Evolutionary conservation across 495 filamentous ascomycete genomes (phyloP).

Genomic region (Talaromyces liani): DNA sequence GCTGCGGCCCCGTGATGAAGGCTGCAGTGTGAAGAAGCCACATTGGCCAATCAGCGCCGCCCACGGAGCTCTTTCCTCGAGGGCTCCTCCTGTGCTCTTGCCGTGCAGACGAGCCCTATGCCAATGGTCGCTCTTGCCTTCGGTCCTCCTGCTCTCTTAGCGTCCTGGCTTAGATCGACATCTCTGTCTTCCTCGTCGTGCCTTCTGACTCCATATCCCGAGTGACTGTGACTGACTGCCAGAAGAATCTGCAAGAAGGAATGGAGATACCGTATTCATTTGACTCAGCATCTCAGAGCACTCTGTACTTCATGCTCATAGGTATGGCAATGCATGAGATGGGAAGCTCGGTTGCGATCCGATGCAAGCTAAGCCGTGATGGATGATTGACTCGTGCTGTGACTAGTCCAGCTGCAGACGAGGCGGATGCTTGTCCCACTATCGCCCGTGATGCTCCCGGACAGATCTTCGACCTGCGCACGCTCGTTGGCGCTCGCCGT

Average conservation of each 20-base stretch:
- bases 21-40: constrained; percentile 8
- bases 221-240: too few relatives aligned
- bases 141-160: background rate
- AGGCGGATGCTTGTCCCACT: background rate
- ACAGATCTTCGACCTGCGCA: constrained; percentile 1
- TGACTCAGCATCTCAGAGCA: background rate
- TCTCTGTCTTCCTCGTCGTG: too few relatives aligned
- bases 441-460: background rate
- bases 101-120: background rate
- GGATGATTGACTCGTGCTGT: background rate
- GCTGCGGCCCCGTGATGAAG: background rate
- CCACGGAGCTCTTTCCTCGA: background rate
- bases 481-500: constrained; percentile 7
- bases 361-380: constrained; percentile 4
- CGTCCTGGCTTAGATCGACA: background rate
- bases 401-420: background rate
- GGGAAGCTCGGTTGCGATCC: constrained; percentile 6
- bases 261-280: too few relatives aligned
- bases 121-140: background rate
- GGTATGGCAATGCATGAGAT: background rate
- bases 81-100: too few relatives aligned
- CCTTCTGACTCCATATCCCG: too few relatives aligned
- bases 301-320: background rate
- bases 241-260: background rate
- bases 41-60: constrained; percentile 2